phyloP scores from a whole-genome alignment of 1,284 basidiomycete species.

The Ganoderma resinaceum region DNA sequence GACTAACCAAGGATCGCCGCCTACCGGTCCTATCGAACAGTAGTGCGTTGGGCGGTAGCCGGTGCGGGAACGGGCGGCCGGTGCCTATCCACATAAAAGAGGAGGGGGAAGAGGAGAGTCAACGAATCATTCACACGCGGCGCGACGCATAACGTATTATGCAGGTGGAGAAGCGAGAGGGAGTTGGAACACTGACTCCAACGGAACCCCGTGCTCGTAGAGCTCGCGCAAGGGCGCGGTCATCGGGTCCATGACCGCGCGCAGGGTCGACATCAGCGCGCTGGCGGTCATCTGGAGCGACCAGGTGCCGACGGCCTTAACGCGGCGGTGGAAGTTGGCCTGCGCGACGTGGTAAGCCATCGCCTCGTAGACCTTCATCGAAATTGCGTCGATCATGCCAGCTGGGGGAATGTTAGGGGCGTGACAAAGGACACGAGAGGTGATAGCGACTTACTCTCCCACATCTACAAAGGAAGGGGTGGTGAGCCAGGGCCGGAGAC shows the following conservation, averaged over 20 bases:
- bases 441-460: slow-evolving; percentile 71
- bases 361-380: slow-evolving; percentile 87
- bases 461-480: slow-evolving; percentile 59
- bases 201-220: slow-evolving; percentile 42
- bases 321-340: slow-evolving; percentile 84
- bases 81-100: neutral
- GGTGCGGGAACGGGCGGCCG: neutral
- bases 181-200: slow-evolving; percentile 32
- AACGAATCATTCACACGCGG: slow-evolving; percentile 4
- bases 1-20: neutral
- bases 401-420: slow-evolving; percentile 51
- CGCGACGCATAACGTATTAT: slow-evolving; percentile 1
- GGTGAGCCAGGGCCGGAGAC: slow-evolving; percentile 23
- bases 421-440: neutral
- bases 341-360: slow-evolving; percentile 92
- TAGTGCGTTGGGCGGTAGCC: neutral
- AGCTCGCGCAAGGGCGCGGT: slow-evolving; percentile 52
- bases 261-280: slow-evolving; percentile 65
- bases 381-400: slow-evolving; percentile 84
- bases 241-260: slow-evolving; percentile 63
- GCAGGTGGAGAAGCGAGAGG: neutral
- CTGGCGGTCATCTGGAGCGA: slow-evolving; percentile 78
- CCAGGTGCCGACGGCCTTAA: slow-evolving; percentile 89
- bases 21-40: neutral
- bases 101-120: neutral